Evolutionary conservation across 192 early-diverging fungal species (phyloP).

Genomic region (Glomus cerebriforme): DNA sequence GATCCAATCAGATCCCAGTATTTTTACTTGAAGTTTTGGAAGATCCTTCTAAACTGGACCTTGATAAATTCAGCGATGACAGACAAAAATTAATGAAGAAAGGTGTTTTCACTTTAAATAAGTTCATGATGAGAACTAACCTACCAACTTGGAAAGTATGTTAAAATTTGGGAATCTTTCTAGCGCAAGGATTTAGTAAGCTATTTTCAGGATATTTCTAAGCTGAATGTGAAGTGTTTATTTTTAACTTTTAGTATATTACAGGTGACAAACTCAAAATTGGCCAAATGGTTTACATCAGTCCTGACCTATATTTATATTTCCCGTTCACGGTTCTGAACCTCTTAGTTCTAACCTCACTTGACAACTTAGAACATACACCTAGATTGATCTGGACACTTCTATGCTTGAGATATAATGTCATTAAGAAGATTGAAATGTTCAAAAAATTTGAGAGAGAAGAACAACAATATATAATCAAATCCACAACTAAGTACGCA

Average conservation of each 20-base stretch:
- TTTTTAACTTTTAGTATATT: conserved; percentile 20
- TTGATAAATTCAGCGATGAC: background rate
- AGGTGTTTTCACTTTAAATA: conserved; percentile 3
- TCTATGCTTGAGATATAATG: conserved; percentile 4
- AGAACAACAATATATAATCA: background rate
- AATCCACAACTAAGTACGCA: background rate
- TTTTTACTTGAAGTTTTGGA: conserved; percentile 6
- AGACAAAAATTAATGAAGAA: conserved; percentile 14
- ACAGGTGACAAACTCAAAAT: background rate
- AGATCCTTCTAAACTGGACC: background rate
- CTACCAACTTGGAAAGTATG: conserved; percentile 4
- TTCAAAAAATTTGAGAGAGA: background rate
- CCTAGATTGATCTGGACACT: conserved; percentile 12
- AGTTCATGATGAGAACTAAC: background rate
- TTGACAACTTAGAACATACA: conserved; percentile 3
- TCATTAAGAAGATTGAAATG: conserved; percentile 6
- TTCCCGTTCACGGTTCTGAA: background rate
- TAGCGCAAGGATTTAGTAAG: conserved; percentile 4
- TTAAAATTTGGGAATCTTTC: background rate
- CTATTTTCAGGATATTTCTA: conserved; percentile 9
- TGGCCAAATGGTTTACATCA: background rate
- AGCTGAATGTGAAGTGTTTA: background rate
- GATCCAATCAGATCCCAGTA: conserved; percentile 2
- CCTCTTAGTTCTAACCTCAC: too few species aligned
- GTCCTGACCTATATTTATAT: background rate